A percentile compares a stretch with the other conserved stretches of the same genome.
phyloP scores from a whole-genome alignment of 2,329 filamentous ascomycete genomes.

The Onygenales sp. region DNA sequence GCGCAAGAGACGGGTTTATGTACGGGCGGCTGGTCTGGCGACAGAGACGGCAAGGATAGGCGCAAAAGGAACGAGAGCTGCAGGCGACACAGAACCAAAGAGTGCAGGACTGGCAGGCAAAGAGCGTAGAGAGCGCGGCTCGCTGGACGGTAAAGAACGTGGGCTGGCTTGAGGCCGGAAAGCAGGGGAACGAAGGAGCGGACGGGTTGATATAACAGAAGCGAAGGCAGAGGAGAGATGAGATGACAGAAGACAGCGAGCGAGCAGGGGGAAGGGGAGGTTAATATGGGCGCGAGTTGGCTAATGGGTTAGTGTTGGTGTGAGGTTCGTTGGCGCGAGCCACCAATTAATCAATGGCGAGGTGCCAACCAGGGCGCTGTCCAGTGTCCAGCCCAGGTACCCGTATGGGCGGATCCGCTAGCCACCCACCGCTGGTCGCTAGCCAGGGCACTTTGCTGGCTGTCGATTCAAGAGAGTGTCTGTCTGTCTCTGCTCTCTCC shows the following conservation, averaged over 20 bases:
- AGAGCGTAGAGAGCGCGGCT: constrained; percentile 1
- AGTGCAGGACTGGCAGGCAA: neutral
- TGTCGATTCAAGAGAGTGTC: no score
- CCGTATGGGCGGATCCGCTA: no score
- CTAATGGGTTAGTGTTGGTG: no score
- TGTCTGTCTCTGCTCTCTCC: no score
- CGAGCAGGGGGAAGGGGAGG: constrained; percentile 3
- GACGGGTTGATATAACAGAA: constrained; percentile 13
- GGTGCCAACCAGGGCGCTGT: no score
- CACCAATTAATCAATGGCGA: no score
- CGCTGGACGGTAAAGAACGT: constrained; percentile 16
- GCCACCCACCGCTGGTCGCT: no score
- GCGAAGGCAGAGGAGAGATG: constrained; percentile 3
- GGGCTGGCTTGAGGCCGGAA: constrained; percentile 16
- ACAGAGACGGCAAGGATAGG: neutral
- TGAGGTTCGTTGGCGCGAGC: no score
- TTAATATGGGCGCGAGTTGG: neutral
- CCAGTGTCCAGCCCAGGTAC: no score
- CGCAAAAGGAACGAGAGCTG: neutral
- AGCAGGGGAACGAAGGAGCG: constrained; percentile 9
- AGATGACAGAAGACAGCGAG: constrained; percentile 10
- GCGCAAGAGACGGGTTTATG: no score
- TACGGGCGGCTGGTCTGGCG: no score
- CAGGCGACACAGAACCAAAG: neutral
- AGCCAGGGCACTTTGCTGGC: no score